Conservation (phyloP, 805 yeast species). For the Ogataea salicorniae region DNA sequence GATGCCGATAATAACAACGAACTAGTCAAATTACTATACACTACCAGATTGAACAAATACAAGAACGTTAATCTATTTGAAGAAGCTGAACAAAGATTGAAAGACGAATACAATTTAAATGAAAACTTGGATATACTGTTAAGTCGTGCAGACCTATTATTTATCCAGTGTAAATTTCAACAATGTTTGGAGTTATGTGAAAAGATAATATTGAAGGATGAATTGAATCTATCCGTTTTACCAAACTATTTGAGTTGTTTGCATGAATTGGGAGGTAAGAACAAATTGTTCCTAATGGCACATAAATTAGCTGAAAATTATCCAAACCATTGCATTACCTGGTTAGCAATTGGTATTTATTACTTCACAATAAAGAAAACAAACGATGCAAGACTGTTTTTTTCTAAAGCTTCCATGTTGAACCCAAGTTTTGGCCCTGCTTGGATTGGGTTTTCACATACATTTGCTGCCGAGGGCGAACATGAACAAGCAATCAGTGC, state of each 20-base stretch:
- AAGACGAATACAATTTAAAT: constrained; percentile 66
- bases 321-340: constrained; percentile 77
- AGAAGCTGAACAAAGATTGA: constrained; percentile 61
- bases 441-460: constrained; percentile 98
- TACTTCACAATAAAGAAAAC: constrained; percentile 70
- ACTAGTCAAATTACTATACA: constrained; percentile 69
- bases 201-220: constrained; percentile 50
- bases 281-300: constrained; percentile 72
- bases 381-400: constrained; percentile 79
- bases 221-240: constrained; percentile 61
- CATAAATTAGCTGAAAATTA: constrained; percentile 82
- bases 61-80: constrained; percentile 50
- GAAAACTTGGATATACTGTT: constrained; percentile 66
- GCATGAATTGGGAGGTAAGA: constrained; percentile 77
- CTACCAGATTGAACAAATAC: constrained; percentile 71
- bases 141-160: constrained; percentile 64
- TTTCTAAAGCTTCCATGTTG: constrained; percentile 81
- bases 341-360: constrained; percentile 91
- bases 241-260: constrained; percentile 81
- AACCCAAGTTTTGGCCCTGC: constrained; percentile 91
- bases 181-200: constrained; percentile 76
- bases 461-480: constrained; percentile 97
- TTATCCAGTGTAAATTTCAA: constrained; percentile 72
- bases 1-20: constrained; percentile 78
- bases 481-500: constrained; percentile 98